phyloP scores from a whole-genome alignment of 257 asterid genomes.

The Coffea canephora region DNA sequence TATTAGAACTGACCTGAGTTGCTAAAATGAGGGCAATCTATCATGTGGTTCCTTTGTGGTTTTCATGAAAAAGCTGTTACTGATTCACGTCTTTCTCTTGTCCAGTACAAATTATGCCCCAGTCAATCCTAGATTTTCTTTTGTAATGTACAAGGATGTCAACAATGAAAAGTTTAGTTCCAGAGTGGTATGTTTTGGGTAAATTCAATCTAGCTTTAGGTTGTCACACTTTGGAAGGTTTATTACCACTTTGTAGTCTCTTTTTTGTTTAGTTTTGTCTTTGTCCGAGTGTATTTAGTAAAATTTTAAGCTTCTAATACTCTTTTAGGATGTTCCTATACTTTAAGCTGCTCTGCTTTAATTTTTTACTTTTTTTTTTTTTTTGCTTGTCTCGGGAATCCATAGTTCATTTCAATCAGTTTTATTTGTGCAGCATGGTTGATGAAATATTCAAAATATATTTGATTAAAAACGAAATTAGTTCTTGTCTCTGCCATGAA shows the following conservation, averaged over 20 bases:
- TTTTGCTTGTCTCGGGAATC: neutral
- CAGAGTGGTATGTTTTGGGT: neutral
- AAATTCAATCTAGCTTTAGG: neutral
- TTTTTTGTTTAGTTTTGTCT: neutral
- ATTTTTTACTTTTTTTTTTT: too few relatives aligned
- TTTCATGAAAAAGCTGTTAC: neutral
- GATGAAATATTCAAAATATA: neutral
- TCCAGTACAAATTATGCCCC: too few relatives aligned
- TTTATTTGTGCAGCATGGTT: neutral
- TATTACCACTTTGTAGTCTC: neutral
- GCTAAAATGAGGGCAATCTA: neutral
- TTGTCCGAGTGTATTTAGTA: neutral
- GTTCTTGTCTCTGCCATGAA: neutral
- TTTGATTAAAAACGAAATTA: too few relatives aligned
- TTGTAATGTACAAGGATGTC: neutral
- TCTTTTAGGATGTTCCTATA: too few relatives aligned
- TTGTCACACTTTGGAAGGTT: neutral
- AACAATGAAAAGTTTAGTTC: neutral
- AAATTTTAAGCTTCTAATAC: too few relatives aligned
- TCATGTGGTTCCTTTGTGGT: neutral
- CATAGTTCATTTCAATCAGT: neutral
- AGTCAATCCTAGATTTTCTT: neutral
- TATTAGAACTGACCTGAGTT: neutral
- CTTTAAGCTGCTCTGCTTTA: neutral
- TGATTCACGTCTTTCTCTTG: neutral